These are phyloP conservation scores for Bombardia bombarda DNA, from an alignment of 495 filamentous ascomycete species.

Conservation along the genomic window DNA sequence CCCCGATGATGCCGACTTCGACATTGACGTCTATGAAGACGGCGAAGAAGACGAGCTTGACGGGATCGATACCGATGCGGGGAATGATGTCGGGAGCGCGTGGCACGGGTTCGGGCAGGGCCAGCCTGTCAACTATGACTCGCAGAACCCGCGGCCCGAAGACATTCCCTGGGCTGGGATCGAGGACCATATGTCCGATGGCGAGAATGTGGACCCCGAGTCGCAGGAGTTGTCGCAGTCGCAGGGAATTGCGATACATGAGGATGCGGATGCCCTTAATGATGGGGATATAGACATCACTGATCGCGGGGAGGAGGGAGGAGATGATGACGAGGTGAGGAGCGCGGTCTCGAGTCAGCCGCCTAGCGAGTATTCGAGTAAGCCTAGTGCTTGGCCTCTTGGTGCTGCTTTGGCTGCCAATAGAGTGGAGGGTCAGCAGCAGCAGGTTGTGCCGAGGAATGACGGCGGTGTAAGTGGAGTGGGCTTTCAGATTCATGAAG, in stretches of 20 bases:
- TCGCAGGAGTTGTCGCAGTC: conserved; percentile 1
- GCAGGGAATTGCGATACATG: conserved; percentile 10
- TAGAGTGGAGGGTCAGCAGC: neutral
- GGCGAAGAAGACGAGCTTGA: conserved; percentile 28
- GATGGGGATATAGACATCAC: conserved; percentile 3
- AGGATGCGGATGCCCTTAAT: too few relatives aligned
- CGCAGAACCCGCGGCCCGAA: conserved; percentile 17
- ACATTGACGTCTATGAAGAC: conserved; percentile 22
- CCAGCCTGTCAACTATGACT: neutral
- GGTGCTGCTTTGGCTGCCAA: neutral
- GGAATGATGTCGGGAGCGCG: neutral
- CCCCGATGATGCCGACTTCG: conserved; percentile 16
- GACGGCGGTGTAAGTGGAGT: neutral
- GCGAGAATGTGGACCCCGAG: conserved; percentile 33
- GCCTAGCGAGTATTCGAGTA: conserved; percentile 26
- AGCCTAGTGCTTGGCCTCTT: neutral
- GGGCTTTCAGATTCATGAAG: conserved; percentile 23
- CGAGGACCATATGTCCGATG: conserved; percentile 32
- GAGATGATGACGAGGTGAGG: conserved; percentile 2
- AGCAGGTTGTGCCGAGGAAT: too few relatives aligned
- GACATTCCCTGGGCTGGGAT: conserved; percentile 38
- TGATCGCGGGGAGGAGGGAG: conserved; percentile 4
- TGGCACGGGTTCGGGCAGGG: conserved; percentile 9
- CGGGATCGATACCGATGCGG: conserved; percentile 24
- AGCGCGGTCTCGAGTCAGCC: conserved; percentile 14